Base-by-base conservation (phyloP, 768 basidiomycete genomes). In the Macrolepiota dolichaula region DNA sequence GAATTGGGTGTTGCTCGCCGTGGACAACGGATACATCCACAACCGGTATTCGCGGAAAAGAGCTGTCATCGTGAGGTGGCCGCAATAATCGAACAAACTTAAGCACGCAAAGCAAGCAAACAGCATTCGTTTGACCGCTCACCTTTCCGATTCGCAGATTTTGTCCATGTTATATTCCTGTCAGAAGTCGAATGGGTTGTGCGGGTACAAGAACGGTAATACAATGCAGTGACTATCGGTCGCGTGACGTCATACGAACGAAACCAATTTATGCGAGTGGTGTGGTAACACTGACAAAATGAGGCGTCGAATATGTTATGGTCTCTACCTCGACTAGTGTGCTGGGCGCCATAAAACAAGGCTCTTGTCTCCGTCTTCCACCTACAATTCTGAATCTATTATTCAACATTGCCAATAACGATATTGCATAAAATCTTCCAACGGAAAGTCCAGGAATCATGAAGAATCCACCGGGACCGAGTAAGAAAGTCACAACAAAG, bases 361-460 rank as follows among this genome's bases (percentile, higher is more conserved):
- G 37, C 13, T 19, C 57, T 3, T 50, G 47, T 17, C 36, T 24
- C 9, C 40, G 29, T 9, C 29, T 35, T 27, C 63, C 59, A 17
- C 59, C 63, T 19, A 55, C 49, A 35, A 62, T 54, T 17, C 52
- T 24, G 5, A 55, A 17, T 19, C 58, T 55, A 37, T 42, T 66
- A 50, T 65, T 63, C 35, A 63, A 32, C 4, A 55, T 17, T 13
- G 22, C 57, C n/a, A 63, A 32, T 32, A 63, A 27, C 13, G 62
- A 52, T 36, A 63, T 63, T 17, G 51, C 40, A 38, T 63, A 63
- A 27, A 63, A n/a, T 42, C 59, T 63, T 36, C 40, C 56, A 38
- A 63, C 53, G 17, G 54, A 32, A 32, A 63, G 38, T 11, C 50
- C 62, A 25, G 62, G 62, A 25, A 63, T 59, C 57, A 49, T 42